Evolutionary conservation across 208 protist genomes (phyloP).

Genomic region (Trypanosoma congolense): DNA sequence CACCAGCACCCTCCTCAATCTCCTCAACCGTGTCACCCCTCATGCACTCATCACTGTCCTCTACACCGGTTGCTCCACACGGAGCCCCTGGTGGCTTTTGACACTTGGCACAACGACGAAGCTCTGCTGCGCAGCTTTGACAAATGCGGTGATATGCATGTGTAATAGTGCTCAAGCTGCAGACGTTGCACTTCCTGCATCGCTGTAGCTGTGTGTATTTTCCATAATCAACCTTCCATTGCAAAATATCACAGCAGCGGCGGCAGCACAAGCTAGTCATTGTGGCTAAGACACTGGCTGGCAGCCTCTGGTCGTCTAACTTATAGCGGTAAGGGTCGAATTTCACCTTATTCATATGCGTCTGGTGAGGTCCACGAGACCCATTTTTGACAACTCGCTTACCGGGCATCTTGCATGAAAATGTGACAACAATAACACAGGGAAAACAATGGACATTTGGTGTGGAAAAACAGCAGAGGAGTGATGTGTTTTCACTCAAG

Average conservation of each 20-base stretch:
- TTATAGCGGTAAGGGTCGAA: constrained; percentile 81
- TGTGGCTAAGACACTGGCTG: constrained; percentile 20
- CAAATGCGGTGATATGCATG: constrained; percentile 84
- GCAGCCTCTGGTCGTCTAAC: constrained; percentile 57
- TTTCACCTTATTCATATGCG: constrained; percentile 67
- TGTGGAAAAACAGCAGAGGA: no score
- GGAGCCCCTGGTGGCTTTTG: constrained; percentile 39
- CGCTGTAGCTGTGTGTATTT: constrained; percentile 67
- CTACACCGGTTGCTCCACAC: neutral
- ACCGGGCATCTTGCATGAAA: constrained; percentile 18
- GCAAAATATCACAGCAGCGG: constrained; percentile 81
- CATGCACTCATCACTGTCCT: neutral
- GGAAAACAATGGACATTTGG: no score
- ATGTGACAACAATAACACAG: no score
- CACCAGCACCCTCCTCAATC: neutral
- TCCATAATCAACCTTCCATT: constrained; percentile 87
- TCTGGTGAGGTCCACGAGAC: constrained; percentile 38
- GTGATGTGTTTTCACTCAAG: no score
- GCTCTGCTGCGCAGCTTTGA: constrained; percentile 43
- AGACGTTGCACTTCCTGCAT: constrained; percentile 65
- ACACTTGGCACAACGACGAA: constrained; percentile 75
- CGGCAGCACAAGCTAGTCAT: constrained; percentile 81
- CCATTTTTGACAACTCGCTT: constrained; percentile 44
- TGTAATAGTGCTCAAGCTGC: constrained; percentile 45
- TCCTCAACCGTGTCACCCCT: neutral